Evolutionary conservation across 73 alveolate species (phyloP).

Genomic region (Tetrahymena thermophila): DNA sequence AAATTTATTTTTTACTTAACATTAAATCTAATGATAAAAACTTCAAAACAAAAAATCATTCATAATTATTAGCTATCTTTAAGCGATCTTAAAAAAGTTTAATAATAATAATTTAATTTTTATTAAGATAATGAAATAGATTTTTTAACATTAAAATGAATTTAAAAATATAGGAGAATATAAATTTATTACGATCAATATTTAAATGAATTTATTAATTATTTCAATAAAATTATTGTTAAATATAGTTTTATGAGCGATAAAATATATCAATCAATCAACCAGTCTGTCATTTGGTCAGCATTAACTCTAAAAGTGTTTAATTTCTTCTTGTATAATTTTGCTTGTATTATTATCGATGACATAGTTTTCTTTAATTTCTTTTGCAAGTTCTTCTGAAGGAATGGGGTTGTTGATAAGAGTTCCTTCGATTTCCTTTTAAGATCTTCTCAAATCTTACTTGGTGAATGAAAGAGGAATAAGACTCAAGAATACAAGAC

Average conservation of each 20-base stretch:
- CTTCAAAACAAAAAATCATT: too few species aligned
- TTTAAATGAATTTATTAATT: background rate
- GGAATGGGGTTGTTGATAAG: background rate
- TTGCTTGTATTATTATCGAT: background rate
- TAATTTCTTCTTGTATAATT: background rate
- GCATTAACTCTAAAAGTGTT: background rate
- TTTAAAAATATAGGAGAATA: background rate
- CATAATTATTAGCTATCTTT: too few species aligned
- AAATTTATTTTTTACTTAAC: too few species aligned
- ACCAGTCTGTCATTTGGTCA: background rate
- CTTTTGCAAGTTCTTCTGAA: background rate
- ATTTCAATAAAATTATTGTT: background rate
- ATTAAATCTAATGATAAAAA: too few species aligned
- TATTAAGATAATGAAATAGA: background rate
- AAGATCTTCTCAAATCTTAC: background rate
- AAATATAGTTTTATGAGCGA: background rate
- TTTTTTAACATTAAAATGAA: too few species aligned
- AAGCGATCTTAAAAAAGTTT: too few species aligned
- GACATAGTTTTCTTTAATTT: background rate
- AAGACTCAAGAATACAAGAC: background rate
- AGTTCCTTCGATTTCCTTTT: background rate
- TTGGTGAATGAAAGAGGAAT: background rate
- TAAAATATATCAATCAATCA: too few species aligned
- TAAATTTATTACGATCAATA: background rate
- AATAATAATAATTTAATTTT: too few species aligned